Percentiles rank a stretch among this genome's conserved stretches.
phyloP scores from a whole-genome alignment of 805 yeast species.

The Wickerhamomyces queroliae region DNA sequence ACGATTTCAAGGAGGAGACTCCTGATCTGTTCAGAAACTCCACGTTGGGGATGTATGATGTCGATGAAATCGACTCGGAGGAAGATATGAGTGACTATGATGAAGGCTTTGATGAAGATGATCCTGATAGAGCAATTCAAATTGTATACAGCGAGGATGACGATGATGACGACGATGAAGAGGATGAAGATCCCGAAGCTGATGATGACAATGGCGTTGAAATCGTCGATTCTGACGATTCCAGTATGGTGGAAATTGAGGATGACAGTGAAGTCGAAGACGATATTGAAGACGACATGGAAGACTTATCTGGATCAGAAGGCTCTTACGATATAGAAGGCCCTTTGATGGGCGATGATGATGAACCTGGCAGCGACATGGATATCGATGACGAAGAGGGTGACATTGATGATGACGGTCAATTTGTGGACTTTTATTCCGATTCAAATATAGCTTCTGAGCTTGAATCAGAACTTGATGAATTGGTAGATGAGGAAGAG shows the following conservation, averaged over 20 bases:
- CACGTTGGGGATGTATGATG: slow-evolving; percentile 91
- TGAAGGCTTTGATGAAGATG: slow-evolving; percentile 40
- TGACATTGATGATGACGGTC: slow-evolving; percentile 21
- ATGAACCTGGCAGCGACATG: slow-evolving; percentile 5
- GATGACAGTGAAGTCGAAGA: slow-evolving; percentile 24
- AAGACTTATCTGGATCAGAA: not conserved
- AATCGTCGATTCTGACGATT: slow-evolving; percentile 21
- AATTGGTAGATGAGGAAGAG: slow-evolving; percentile 25
- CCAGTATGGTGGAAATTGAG: slow-evolving; percentile 18
- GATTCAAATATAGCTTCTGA: too few species aligned
- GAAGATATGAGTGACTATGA: slow-evolving; percentile 52
- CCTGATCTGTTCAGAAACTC: slow-evolving; percentile 85
- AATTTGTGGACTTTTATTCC: slow-evolving; percentile 3
- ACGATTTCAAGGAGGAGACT: slow-evolving; percentile 57
- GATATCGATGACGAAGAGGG: slow-evolving; percentile 15
- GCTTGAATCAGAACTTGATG: slow-evolving; percentile 14
- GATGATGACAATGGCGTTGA: slow-evolving; percentile 26
- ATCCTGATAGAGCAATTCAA: slow-evolving; percentile 20
- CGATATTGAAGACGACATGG: slow-evolving; percentile 2
- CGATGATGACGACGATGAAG: slow-evolving; percentile 26
- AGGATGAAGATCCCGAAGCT: slow-evolving; percentile 24
- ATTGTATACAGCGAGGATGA: slow-evolving; percentile 28
- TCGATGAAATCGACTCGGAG: slow-evolving; percentile 62
- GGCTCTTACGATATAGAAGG: not conserved
- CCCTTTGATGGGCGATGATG: too few species aligned